Percentiles rank a stretch among this genome's conserved stretches.
Conservation (phyloP, 495 filamentous ascomycete genomes). For the Apodospora peruviana region DNA sequence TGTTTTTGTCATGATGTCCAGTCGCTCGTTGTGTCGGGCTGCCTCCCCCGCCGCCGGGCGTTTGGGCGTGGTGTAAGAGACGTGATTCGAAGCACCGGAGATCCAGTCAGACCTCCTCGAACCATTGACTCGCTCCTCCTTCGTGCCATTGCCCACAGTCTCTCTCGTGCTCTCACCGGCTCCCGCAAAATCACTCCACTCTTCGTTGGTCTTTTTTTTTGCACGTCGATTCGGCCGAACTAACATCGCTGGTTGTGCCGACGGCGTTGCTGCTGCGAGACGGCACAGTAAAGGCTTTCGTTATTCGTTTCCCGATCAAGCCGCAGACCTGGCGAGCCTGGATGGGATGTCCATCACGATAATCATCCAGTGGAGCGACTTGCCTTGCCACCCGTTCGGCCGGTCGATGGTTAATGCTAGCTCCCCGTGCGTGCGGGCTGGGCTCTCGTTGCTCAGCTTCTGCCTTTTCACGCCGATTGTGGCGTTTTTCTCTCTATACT, state of each 20-base stretch:
- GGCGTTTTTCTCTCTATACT: constrained; percentile 11
- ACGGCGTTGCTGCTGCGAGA: background rate
- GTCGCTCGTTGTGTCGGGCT: background rate
- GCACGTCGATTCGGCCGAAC: background rate
- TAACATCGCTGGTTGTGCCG: background rate
- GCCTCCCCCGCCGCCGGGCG: constrained; percentile 12
- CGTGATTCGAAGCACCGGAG: constrained; percentile 17
- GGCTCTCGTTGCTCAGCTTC: constrained; percentile 11
- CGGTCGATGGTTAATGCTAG: constrained; percentile 16
- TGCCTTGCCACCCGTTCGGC: constrained; percentile 18
- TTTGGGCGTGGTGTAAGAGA: constrained; percentile 19
- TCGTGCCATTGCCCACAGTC: background rate
- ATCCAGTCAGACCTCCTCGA: constrained; percentile 19
- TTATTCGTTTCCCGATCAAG: constrained; percentile 16
- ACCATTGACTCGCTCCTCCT: constrained; percentile 14
- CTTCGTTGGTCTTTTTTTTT: too few species aligned
- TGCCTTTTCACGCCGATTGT: constrained; percentile 7
- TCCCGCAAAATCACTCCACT: too few species aligned
- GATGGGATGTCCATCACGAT: background rate
- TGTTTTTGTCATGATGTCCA: background rate
- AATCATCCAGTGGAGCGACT: background rate
- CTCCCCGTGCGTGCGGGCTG: background rate
- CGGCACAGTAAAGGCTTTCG: constrained; percentile 1
- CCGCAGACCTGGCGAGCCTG: constrained; percentile 4
- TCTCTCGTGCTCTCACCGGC: too few species aligned